Evolutionary conservation across 2,329 filamentous ascomycete genomes (phyloP).

Genomic region (Rhinocladiella mackenziei): DNA sequence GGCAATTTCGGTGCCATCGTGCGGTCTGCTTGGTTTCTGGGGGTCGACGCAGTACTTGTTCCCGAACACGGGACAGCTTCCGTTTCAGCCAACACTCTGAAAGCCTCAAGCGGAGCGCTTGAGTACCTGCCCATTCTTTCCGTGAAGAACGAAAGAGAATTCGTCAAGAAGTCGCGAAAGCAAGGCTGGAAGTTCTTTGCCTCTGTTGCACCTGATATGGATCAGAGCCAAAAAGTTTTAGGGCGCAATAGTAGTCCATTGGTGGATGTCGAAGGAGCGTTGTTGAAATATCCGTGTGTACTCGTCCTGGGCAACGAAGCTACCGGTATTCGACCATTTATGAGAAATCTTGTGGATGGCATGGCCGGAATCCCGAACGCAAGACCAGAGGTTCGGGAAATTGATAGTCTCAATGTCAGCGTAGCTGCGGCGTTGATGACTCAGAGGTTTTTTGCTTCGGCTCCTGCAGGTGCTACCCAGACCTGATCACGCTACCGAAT

Average conservation of each 20-base stretch:
- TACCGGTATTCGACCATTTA: slow-evolving; percentile 61
- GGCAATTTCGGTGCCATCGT: slow-evolving; percentile 89
- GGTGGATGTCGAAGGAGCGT: slow-evolving; percentile 32
- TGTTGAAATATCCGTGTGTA: slow-evolving; percentile 63
- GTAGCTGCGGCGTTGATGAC: slow-evolving; percentile 62
- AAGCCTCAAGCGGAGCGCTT: slow-evolving; percentile 81
- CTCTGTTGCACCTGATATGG: slow-evolving; percentile 53
- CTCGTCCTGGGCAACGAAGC: slow-evolving; percentile 82
- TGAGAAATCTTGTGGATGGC: slow-evolving; percentile 63
- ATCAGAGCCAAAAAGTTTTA: background rate
- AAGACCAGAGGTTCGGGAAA: slow-evolving; percentile 44
- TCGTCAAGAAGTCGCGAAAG: slow-evolving; percentile 63
- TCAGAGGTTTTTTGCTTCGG: slow-evolving; percentile 24
- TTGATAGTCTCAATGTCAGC: slow-evolving; percentile 92
- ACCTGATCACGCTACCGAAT: too few species aligned
- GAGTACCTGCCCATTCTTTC: slow-evolving; percentile 74
- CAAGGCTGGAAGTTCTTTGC: slow-evolving; percentile 83
- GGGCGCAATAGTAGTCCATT: slow-evolving; percentile 5
- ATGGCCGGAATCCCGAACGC: slow-evolving; percentile 59
- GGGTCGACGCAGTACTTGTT: slow-evolving; percentile 76
- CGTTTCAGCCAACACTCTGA: slow-evolving; percentile 72
- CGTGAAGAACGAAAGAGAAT: slow-evolving; percentile 62
- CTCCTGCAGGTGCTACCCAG: slow-evolving; percentile 3
- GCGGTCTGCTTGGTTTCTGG: slow-evolving; percentile 85
- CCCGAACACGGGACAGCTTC: slow-evolving; percentile 69